Conservation (phyloP, 306 rosid genomes). For the Cyclanthera cordifolia region DNA sequence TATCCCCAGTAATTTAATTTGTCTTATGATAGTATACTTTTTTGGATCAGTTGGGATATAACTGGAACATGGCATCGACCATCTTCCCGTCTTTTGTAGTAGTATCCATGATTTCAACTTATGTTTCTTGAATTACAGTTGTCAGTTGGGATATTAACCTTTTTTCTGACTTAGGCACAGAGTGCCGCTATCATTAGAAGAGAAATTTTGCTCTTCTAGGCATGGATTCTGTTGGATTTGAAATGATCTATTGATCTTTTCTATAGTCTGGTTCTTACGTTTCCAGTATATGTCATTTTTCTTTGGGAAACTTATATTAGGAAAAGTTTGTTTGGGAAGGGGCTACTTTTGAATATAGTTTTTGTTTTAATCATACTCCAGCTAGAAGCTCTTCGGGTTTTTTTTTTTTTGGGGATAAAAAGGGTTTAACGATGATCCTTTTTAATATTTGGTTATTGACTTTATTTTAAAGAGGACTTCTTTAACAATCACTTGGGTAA, state of each 20-base stretch:
- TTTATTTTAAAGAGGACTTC: background rate
- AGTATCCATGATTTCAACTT: background rate
- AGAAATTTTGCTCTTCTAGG: background rate
- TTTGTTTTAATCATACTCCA: background rate
- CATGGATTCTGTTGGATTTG: background rate
- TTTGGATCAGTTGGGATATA: constrained; percentile 19
- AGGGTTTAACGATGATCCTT: background rate
- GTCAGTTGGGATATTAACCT: background rate
- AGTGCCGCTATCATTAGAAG: constrained; percentile 11
- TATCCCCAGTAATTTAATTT: constrained; percentile 36
- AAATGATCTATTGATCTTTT: background rate
- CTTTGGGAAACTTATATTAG: background rate
- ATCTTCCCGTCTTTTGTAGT: constrained; percentile 6
- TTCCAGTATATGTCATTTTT: background rate
- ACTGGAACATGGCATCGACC: constrained; percentile 17
- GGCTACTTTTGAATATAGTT: background rate
- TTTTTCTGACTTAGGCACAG: constrained; percentile 5
- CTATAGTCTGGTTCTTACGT: background rate
- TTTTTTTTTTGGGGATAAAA: too few relatives aligned
- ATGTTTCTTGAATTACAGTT: background rate
- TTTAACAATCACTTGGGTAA: background rate
- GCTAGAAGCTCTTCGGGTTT: background rate
- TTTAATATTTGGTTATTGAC: background rate
- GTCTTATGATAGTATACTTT: constrained; percentile 17
- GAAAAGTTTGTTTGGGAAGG: background rate